Evolutionary conservation across 176 grass and related monocot genomes (phyloP), one percentile per base, ranked within the genome.

Genomic region (Oryza officinalis): DNA sequence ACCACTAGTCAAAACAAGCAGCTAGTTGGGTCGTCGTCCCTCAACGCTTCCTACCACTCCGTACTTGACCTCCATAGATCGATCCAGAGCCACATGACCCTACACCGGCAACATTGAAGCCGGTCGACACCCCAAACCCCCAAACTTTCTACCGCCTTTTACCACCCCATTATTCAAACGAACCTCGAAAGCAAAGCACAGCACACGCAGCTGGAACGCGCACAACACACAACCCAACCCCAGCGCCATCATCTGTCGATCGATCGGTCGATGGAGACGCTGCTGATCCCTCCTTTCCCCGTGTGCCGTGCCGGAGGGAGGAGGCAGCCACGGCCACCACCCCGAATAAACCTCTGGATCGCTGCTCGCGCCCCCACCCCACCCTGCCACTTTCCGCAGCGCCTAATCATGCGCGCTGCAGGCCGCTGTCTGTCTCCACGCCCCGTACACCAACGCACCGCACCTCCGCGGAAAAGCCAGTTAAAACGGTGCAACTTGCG

Each of bases 311-410:
- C 37, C n/a, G n/a, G n/a, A n/a, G n/a, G n/a, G n/a, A 38, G 37
- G 37, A 12, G 52, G 37, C 17, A 52, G 49, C 13, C 41, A 15
- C 15, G 1, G 41, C 3, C 70, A 35, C 37, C 25, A 37, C 5
- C 27, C 26, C 77, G 71, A 81, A 87, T 75, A 63, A 87, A 81
- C 85, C 79, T 87, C 79, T 87, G 85, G 85, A 87, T 76, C 72
- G 85, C 77, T 74, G 84, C 74, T 12, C 18, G n/a, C 8, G 8
- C 1, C 20, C 13, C 25, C 23, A 2, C 27, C 14, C 15, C n/a
- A 8, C 45, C 32, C 4, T 37, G 79, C 72, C 46, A 13, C 86
- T 87, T 82, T 82, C 70, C 49, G 73, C 86, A 17, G 33, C 33
- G 33, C 33, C 33, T 35, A 35, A 35, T 35, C 33, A 35, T 35